phyloP scores from a whole-genome alignment of 2,329 filamentous ascomycete species.

The Microcyclospora pomicola region DNA sequence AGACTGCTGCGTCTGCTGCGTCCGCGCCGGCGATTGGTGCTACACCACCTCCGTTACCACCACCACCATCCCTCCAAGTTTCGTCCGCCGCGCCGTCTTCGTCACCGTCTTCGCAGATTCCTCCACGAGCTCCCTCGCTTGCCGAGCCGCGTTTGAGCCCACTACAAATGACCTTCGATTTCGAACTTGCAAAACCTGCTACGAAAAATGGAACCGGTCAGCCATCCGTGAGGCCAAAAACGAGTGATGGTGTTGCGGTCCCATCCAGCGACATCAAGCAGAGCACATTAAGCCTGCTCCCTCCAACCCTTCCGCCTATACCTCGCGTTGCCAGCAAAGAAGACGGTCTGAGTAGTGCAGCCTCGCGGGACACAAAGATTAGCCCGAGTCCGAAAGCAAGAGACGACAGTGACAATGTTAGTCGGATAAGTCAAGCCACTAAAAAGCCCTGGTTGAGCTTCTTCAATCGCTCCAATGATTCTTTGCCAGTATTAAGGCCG shows the following conservation, averaged over 20 bases:
- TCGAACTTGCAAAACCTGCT: constrained; percentile 9
- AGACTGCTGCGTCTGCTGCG: neutral
- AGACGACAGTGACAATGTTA: constrained; percentile 7
- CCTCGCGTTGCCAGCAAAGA: constrained; percentile 22
- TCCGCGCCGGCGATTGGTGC: neutral
- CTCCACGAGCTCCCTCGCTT: too few relatives aligned
- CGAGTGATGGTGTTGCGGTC: too few relatives aligned
- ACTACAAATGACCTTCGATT: constrained; percentile 19
- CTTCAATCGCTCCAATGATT: neutral
- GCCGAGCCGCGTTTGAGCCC: constrained; percentile 12
- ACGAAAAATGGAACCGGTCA: neutral
- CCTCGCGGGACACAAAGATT: neutral
- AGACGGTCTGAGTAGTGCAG: neutral
- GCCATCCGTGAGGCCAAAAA: neutral
- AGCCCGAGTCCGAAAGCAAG: constrained; percentile 1
- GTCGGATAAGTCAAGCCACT: neutral
- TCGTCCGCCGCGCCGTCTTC: too few relatives aligned
- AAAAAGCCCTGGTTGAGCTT: neutral
- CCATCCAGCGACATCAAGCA: neutral
- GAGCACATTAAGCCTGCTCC: constrained; percentile 10
- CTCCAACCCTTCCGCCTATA: constrained; percentile 34
- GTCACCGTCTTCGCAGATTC: too few relatives aligned
- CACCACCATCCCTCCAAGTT: neutral
- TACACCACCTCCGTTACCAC: neutral
- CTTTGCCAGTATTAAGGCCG: too few relatives aligned